Evolutionary conservation across 306 rosid genomes (phyloP).

Genomic region (Cicer cuneatum): DNA sequence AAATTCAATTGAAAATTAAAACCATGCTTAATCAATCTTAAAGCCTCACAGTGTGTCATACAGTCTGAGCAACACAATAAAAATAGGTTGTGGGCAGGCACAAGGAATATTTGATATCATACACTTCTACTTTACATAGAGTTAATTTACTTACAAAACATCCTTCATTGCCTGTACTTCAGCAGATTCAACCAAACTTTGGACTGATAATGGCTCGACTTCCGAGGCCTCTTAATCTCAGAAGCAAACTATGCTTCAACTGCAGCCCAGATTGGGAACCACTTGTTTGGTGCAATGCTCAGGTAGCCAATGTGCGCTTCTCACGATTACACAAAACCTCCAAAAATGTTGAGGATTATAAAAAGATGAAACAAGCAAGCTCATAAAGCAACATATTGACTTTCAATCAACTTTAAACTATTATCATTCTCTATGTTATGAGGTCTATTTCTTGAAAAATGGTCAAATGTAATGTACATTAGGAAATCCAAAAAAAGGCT

Average conservation of each 20-base stretch:
- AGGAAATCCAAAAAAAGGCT: constrained; percentile 71
- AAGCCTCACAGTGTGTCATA: background rate
- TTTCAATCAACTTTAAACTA: constrained; percentile 50
- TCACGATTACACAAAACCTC: constrained; percentile 13
- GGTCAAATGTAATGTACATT: constrained; percentile 78
- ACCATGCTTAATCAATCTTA: constrained; percentile 8
- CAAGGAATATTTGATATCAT: background rate
- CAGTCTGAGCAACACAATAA: background rate
- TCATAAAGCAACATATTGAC: constrained; percentile 49
- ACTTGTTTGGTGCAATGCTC: constrained; percentile 9
- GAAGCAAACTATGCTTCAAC: constrained; percentile 21
- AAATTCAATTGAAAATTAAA: background rate
- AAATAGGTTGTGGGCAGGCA: background rate
- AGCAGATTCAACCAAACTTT: constrained; percentile 4
- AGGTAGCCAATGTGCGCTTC: constrained; percentile 10
- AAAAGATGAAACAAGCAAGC: constrained; percentile 42
- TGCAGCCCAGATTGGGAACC: constrained; percentile 9
- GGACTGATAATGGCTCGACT: background rate
- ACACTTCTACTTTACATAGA: constrained; percentile 10
- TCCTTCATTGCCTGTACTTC: constrained; percentile 14
- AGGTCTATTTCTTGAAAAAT: constrained; percentile 57
- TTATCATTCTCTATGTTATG: constrained; percentile 45
- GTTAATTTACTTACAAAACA: constrained; percentile 29
- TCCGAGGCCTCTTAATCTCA: constrained; percentile 25
- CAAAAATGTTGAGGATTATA: background rate